These are phyloP conservation scores for Dactylis glomerata DNA, from an alignment of 176 grass and related monocot species.

Conservation along the genomic window DNA sequence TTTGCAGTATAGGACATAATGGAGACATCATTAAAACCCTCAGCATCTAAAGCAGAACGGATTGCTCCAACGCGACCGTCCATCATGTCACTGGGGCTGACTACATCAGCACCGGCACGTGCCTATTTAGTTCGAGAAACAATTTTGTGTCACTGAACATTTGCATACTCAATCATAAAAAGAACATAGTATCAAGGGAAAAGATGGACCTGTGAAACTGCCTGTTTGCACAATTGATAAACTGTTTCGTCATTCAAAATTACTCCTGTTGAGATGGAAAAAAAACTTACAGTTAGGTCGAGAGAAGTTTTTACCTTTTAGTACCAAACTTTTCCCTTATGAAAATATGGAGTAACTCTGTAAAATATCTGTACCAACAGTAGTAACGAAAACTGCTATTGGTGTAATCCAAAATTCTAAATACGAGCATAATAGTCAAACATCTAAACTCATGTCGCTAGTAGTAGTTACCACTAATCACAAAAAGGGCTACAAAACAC, in stretches of 20 bases:
- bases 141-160: constrained; percentile 9
- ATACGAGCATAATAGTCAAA: not conserved
- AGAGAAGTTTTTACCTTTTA: not conserved
- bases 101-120: constrained; percentile 87
- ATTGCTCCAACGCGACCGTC: constrained; percentile 90
- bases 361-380: not conserved
- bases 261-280: constrained; percentile 52
- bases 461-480: not conserved
- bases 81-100: constrained; percentile 99
- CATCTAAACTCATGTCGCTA: not conserved
- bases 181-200: constrained; percentile 14
- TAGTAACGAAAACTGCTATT: not conserved
- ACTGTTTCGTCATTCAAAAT: constrained; percentile 99
- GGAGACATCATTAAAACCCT: constrained; percentile 93
- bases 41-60: constrained; percentile 83
- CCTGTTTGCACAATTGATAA: constrained; percentile 96
- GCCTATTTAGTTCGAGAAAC: constrained; percentile 50
- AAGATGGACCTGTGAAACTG: constrained; percentile 79
- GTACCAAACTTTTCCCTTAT: not conserved
- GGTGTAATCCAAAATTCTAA: not conserved
- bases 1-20: constrained; percentile 99
- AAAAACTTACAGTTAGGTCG: constrained; percentile 12
- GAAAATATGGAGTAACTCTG: not conserved
- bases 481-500: not conserved
- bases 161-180: not conserved